Conservation (phyloP, 345 rosid species). For the Salix viminalis region DNA sequence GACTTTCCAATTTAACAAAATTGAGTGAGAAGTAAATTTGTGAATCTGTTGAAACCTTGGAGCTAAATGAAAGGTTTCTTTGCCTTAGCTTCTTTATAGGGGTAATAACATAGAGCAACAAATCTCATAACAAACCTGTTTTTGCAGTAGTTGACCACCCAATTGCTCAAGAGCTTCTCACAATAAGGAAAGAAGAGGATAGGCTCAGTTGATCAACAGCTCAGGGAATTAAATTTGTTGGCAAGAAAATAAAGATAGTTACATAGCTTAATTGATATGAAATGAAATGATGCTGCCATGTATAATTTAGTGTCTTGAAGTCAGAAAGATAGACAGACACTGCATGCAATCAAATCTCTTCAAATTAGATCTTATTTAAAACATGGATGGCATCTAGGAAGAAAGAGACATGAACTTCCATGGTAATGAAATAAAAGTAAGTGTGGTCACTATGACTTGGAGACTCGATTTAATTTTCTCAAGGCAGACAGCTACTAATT, state of each 20-base stretch:
- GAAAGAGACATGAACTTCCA: conserved; percentile 6
- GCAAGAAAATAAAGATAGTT: not conserved
- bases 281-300: too few species aligned
- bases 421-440: not conserved
- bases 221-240: not conserved
- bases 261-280: not conserved
- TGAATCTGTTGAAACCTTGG: not conserved
- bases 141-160: not conserved
- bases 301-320: not conserved
- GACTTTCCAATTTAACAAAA: not conserved
- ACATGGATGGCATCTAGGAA: conserved; percentile 8
- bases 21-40: not conserved
- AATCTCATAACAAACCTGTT: not conserved
- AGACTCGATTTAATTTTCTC: not conserved
- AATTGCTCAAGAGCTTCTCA: not conserved
- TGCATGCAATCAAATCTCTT: not conserved
- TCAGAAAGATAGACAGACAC: not conserved
- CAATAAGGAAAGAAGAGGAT: not conserved
- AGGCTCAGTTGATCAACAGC: not conserved
- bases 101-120: not conserved
- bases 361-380: not conserved
- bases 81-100: not conserved
- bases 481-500: not conserved
- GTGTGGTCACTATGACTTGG: not conserved
- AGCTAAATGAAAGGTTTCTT: not conserved